Conservation (phyloP, 164 flowering plant genomes). For the Vitis amurensis region DNA sequence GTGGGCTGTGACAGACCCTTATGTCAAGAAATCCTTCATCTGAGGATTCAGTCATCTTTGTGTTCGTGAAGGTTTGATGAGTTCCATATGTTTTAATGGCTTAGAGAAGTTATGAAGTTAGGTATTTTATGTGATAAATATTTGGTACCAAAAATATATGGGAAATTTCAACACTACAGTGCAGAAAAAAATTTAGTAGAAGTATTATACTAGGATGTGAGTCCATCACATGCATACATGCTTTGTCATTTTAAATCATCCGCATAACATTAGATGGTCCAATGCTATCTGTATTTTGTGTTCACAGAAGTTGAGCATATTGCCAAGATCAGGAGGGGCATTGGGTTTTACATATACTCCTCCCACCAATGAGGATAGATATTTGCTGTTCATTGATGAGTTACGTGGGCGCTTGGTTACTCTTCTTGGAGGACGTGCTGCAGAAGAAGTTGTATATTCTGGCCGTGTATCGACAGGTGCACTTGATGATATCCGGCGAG, state of each 20-base stretch:
- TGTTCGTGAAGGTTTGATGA: no score
- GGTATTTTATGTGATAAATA: no score
- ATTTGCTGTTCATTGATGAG: slow-evolving; percentile 93
- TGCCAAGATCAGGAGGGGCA: slow-evolving; percentile 97
- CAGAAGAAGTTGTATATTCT: slow-evolving; percentile 90
- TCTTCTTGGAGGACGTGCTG: slow-evolving; percentile 99
- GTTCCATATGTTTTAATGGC: no score
- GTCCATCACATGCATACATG: no score
- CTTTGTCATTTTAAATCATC: not conserved
- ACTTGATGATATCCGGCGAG: slow-evolving; percentile 93
- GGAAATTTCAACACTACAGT: no score
- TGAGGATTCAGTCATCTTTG: no score
- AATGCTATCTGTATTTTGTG: slow-evolving; percentile 11
- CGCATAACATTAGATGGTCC: not conserved
- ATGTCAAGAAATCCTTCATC: no score
- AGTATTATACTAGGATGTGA: no score
- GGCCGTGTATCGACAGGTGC: slow-evolving; percentile 99
- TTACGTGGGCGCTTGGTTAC: slow-evolving; percentile 97
- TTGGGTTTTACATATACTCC: slow-evolving; percentile 94
- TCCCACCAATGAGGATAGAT: slow-evolving; percentile 89
- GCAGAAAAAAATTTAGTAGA: no score
- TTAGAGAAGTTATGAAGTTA: no score
- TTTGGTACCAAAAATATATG: no score
- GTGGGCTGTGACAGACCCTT: no score
- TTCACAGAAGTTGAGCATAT: slow-evolving; percentile 90